Evolutionary conservation across 805 yeast genomes (phyloP), one percentile per base, ranked within the genome.

Genomic region (Diddensiella santjacobensis): DNA sequence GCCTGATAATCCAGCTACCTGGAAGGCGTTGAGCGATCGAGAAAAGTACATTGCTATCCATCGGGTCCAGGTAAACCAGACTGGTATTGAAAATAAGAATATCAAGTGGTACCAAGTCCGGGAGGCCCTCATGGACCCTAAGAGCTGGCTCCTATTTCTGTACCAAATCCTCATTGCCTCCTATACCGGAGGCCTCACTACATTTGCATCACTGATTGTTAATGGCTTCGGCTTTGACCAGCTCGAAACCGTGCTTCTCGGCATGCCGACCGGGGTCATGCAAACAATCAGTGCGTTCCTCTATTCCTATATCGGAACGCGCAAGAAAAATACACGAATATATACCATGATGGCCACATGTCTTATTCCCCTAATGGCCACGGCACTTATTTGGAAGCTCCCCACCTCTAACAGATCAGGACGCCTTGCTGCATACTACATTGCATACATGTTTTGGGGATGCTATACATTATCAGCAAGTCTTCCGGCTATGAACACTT

Each of bases 1-100:
- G 56, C 84, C 84, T 33, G 71, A 73, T 49, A 75, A 78, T 58
- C 84, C 84, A n/a, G 62, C 79, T 0, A 70, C 67, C 50, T 78
- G 79, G 13, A 67, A 62, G 47, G 73, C 74, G 51, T 65, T 80
- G 40, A 52, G 71, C 4, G 63, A 58, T 2, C 68, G 74, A 40
- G 84, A 80, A 59, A 79, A 72, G 58, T 69, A 76, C 13, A 71
- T 74, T 71, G 65, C 73, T 49, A 74, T 75, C 51, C 59, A 73
- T 64, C 62, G 71, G 59, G 66, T 64, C 49, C 71, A 66, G 53
- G 58, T 51, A 36, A 63, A 63, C 33, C 71, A 66, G 5, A 67
- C 60, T 44, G 65, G 73, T 2, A 58, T 73, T 1, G 69, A 70
- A 48, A 76, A 73, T 51, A 74, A 71, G 50, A 72, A 69, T 42